phyloP scores from a whole-genome alignment of 805 yeast species.

The Ogataea pignaliae region DNA sequence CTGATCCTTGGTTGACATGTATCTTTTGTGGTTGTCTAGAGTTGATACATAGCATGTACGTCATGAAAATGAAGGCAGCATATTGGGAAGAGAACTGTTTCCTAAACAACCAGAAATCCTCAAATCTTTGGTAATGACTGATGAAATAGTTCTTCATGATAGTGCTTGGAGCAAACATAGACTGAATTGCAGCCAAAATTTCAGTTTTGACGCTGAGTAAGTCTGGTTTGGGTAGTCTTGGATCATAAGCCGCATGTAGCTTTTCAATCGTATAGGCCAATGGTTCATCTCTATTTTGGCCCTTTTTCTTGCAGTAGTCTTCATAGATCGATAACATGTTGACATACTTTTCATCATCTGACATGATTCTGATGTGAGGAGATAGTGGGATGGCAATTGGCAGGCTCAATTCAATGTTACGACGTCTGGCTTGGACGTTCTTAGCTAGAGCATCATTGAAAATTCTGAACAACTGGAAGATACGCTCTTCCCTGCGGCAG shows the following conservation, averaged over 20 bases:
- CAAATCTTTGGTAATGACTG: slow-evolving; percentile 67
- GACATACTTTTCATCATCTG: slow-evolving; percentile 72
- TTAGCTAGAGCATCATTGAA: slow-evolving; percentile 76
- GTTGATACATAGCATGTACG: slow-evolving; percentile 91
- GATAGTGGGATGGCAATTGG: slow-evolving; percentile 93
- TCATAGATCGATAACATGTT: slow-evolving; percentile 84
- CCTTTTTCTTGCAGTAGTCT: slow-evolving; percentile 68
- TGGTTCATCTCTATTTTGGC: slow-evolving; percentile 83
- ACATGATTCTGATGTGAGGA: slow-evolving; percentile 87
- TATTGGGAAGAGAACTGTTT: slow-evolving; percentile 93
- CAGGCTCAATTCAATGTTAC: slow-evolving; percentile 78
- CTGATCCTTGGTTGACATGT: slow-evolving; percentile 73
- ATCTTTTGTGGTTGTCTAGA: slow-evolving; percentile 93
- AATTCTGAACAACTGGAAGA: slow-evolving; percentile 86
- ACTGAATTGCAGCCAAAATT: slow-evolving; percentile 84
- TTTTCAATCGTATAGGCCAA: slow-evolving; percentile 81
- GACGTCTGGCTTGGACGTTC: slow-evolving; percentile 82
- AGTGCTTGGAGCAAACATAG: slow-evolving; percentile 78
- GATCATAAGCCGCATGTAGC: slow-evolving; percentile 88
- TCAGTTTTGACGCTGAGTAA: slow-evolving; percentile 84
- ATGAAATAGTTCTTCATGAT: slow-evolving; percentile 77
- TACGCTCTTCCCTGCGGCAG: slow-evolving; percentile 92
- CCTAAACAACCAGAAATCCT: slow-evolving; percentile 96
- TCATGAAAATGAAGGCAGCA: slow-evolving; percentile 87
- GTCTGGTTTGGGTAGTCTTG: slow-evolving; percentile 90